Evolutionary conservation across 495 filamentous ascomycete genomes (phyloP).

Genomic region (Penicillium longicatenatum): DNA sequence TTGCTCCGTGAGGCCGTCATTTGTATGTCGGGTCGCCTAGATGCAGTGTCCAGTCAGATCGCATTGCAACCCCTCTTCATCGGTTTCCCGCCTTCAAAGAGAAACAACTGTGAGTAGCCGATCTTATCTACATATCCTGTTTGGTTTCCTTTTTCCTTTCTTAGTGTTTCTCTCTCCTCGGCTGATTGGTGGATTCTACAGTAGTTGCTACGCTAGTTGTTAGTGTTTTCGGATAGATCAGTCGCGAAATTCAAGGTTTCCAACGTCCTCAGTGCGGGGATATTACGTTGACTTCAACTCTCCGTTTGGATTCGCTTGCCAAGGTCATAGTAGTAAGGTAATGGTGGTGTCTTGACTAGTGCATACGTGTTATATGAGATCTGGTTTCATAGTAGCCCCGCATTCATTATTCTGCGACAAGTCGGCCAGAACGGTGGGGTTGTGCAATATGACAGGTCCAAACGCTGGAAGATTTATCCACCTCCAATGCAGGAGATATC

Average conservation of each 20-base stretch:
- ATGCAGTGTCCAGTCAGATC: background rate
- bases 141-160: background rate
- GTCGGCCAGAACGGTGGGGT: no score
- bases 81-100: background rate
- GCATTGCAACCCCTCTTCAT: background rate
- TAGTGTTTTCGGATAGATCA: background rate
- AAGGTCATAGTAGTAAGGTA: background rate
- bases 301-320: background rate
- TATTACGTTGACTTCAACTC: background rate
- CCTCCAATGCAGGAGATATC: background rate
- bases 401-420: constrained; percentile 10
- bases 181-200: background rate
- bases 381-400: constrained; percentile 8
- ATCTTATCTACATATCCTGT: background rate
- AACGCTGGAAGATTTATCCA: background rate
- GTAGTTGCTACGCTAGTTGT: background rate
- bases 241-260: background rate
- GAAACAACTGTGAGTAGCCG: background rate
- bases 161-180: background rate
- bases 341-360: background rate
- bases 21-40: background rate
- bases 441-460: background rate
- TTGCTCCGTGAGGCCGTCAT: background rate
- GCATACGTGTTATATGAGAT: background rate
- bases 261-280: background rate